Evolutionary conservation across 78 protist genomes (phyloP).

Genomic region (Dictyostelium purpureum): DNA sequence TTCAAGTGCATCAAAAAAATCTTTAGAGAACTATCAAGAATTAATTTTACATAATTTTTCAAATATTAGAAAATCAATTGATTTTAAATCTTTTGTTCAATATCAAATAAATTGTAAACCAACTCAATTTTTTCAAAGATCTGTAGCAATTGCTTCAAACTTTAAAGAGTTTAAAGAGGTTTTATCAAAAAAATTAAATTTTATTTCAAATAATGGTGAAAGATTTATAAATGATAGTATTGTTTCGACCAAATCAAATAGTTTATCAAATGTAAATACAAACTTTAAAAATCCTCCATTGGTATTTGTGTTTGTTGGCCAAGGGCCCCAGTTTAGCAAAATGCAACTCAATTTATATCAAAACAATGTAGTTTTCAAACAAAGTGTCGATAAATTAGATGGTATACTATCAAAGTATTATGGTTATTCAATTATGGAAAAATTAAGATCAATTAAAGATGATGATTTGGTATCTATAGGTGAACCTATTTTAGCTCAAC

Average conservation of each 20-base stretch:
- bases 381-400: slow-evolving; percentile 11
- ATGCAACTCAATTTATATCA: slow-evolving; percentile 43
- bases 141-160: not conserved
- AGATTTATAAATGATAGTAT: too few relatives aligned
- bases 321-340: slow-evolving; percentile 74
- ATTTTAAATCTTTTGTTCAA: not conserved
- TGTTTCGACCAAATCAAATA: not conserved
- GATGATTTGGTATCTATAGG: not conserved
- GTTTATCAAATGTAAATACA: too few relatives aligned
- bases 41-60: too few relatives aligned
- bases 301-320: slow-evolving; percentile 58
- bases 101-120: not conserved
- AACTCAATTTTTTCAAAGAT: not conserved
- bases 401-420: not conserved
- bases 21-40: not conserved
- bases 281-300: not conserved
- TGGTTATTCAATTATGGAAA: slow-evolving; percentile 26
- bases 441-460: not conserved
- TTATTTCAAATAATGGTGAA: not conserved
- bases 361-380: not conserved
- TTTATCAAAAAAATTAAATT: too few relatives aligned
- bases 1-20: not conserved
- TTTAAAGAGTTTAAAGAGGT: not conserved
- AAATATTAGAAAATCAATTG: too few relatives aligned
- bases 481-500: slow-evolving; percentile 60